Percentiles rank a stretch among this genome's conserved stretches.
Conservation (phyloP, 345 rosid species). For the Anacardium occidentale region DNA sequence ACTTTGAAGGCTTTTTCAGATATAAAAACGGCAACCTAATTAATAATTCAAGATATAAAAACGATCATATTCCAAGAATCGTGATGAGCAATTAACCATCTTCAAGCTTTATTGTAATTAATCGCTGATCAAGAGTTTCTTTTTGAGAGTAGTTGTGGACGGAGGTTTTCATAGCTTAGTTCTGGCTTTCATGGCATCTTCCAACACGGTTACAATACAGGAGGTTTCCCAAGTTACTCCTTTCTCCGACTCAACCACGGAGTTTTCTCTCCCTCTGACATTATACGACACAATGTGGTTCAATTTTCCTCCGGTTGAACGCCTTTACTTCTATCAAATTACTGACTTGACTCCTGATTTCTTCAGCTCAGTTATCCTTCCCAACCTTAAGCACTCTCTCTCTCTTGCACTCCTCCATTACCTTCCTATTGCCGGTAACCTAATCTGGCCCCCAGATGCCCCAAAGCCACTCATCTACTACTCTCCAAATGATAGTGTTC, state of each 20-base stretch:
- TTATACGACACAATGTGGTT: conserved; percentile 30
- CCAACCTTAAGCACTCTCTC: conserved; percentile 38
- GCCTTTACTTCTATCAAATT: conserved; percentile 33
- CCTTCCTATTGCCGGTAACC: conserved; percentile 33
- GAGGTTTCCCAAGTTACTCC: conserved; percentile 30
- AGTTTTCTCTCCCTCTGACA: conserved; percentile 32
- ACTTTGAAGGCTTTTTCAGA: no score
- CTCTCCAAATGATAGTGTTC: no score
- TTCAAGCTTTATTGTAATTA: no score
- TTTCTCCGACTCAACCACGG: conserved; percentile 2
- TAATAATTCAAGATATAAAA: no score
- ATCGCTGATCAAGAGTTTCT: no score
- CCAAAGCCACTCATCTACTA: conserved; percentile 13
- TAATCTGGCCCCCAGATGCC: conserved; percentile 26
- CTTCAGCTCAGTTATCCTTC: conserved; percentile 35
- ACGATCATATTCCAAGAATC: no score
- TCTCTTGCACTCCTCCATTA: conserved; percentile 33
- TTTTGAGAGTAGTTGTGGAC: no score
- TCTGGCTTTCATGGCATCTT: not conserved
- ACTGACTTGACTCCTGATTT: conserved; percentile 18
- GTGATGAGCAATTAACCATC: no score
- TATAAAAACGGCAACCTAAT: no score
- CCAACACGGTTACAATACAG: conserved; percentile 14
- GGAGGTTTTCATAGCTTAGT: no score
- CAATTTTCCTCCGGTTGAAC: conserved; percentile 30